Percentiles rank a stretch among this genome's conserved stretches.
phyloP scores from a whole-genome alignment of 2,329 filamentous ascomycete genomes.

The Verticillium alfalfae region DNA sequence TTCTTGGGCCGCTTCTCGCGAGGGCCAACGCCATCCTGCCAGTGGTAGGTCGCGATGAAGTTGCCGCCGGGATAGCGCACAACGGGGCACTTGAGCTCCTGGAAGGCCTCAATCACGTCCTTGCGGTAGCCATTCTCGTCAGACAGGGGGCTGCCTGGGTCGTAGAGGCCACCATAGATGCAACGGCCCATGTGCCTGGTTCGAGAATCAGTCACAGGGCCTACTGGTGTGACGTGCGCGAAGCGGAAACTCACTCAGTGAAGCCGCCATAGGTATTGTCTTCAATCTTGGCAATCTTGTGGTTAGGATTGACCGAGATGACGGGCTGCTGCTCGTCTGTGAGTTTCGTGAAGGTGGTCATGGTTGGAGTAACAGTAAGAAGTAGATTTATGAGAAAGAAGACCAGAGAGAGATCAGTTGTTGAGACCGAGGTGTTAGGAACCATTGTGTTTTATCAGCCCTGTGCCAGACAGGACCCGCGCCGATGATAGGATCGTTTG shows the following conservation, averaged over 20 bases:
- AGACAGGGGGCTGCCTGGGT: slow-evolving; percentile 67
- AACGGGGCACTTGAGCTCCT: slow-evolving; percentile 70
- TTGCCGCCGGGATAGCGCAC: slow-evolving; percentile 80
- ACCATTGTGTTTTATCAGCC: neutral
- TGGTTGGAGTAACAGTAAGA: slow-evolving; percentile 24
- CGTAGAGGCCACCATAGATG: slow-evolving; percentile 83
- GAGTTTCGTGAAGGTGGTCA: slow-evolving; percentile 71
- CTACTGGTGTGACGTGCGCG: neutral
- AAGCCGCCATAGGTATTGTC: slow-evolving; percentile 81
- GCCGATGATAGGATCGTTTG: neutral
- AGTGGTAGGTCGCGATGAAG: slow-evolving; percentile 81
- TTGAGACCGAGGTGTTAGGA: neutral
- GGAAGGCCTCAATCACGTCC: slow-evolving; percentile 69
- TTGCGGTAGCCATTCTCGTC: slow-evolving; percentile 71
- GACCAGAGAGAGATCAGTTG: neutral
- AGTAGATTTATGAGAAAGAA: neutral
- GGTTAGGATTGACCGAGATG: slow-evolving; percentile 59
- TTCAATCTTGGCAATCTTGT: slow-evolving; percentile 68
- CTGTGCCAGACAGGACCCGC: neutral
- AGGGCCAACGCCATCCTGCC: slow-evolving; percentile 76
- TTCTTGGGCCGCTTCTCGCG: slow-evolving; percentile 56
- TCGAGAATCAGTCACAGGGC: neutral
- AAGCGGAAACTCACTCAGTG: slow-evolving; percentile 57
- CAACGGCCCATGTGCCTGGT: slow-evolving; percentile 79
- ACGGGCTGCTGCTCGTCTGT: slow-evolving; percentile 52